Percentiles rank a stretch among this genome's conserved stretches.
phyloP scores from a whole-genome alignment of 2,329 filamentous ascomycete genomes.

The Dothistroma pini region DNA sequence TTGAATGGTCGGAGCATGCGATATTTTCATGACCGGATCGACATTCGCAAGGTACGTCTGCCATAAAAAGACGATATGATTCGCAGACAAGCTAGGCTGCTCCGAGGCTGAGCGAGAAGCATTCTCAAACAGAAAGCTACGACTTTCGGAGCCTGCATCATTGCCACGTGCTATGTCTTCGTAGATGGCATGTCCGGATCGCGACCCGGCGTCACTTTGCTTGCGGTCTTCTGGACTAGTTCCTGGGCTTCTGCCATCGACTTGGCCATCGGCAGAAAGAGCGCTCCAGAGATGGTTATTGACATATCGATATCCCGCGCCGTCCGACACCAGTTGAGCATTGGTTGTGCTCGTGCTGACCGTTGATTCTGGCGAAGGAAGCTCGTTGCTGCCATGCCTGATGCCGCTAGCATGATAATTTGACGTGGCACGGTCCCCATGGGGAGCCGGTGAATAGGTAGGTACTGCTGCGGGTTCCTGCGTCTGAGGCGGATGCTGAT shows the following conservation, averaged over 20 bases:
- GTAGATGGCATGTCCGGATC: constrained; percentile 12
- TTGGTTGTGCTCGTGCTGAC: constrained; percentile 16
- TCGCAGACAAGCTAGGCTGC: constrained; percentile 12
- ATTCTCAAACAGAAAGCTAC: constrained; percentile 25
- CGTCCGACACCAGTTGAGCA: constrained; percentile 25
- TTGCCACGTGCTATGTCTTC: constrained; percentile 12
- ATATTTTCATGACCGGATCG: constrained; percentile 67
- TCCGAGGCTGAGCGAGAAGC: constrained; percentile 22
- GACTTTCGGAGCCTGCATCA: constrained; percentile 4
- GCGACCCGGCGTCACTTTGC: constrained; percentile 10
- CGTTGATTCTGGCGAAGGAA: constrained; percentile 19
- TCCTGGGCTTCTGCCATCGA: constrained; percentile 10
- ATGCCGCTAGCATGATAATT: background rate
- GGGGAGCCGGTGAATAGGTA: constrained; percentile 6
- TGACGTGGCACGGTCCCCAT: constrained; percentile 11
- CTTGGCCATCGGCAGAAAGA: constrained; percentile 17
- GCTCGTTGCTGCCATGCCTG: constrained; percentile 12
- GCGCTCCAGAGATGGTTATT: constrained; percentile 29
- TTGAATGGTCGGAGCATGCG: constrained; percentile 69
- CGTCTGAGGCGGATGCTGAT: constrained; percentile 5
- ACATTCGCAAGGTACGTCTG: constrained; percentile 70
- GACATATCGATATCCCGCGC: constrained; percentile 24
- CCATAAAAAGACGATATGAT: constrained; percentile 64
- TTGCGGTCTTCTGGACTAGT: constrained; percentile 10
- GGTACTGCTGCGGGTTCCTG: constrained; percentile 10